Conservation (phyloP, 441 rosid genomes). For the Euphorbia schlechtendalii region DNA sequence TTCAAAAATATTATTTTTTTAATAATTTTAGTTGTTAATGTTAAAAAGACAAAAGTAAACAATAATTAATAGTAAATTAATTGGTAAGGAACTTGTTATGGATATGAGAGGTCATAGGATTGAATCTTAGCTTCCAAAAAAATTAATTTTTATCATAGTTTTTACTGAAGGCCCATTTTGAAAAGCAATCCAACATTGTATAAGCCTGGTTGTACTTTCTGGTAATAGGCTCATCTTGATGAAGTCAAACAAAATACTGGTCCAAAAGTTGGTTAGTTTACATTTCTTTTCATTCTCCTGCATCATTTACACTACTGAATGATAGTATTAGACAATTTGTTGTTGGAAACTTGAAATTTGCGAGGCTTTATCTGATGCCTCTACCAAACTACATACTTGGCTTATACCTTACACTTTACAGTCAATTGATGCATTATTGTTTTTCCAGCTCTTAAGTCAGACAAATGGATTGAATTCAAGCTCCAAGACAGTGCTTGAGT, state of each 20-base stretch:
- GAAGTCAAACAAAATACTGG: constrained; percentile 46
- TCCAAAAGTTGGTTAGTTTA: constrained; percentile 62
- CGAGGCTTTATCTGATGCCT: not conserved
- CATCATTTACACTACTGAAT: too few relatives aligned
- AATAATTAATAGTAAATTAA: too few relatives aligned
- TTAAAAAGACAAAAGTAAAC: too few relatives aligned
- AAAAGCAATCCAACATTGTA: too few relatives aligned
- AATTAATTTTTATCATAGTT: too few relatives aligned
- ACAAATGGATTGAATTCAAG: constrained; percentile 95
- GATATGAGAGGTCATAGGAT: too few relatives aligned
- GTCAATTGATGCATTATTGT: constrained; percentile 15
- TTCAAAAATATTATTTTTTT: too few relatives aligned
- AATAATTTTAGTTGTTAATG: too few relatives aligned
- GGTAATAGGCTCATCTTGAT: constrained; percentile 85
- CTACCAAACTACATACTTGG: not conserved
- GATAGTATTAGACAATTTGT: not conserved
- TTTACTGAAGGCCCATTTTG: too few relatives aligned
- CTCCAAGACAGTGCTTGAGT: constrained; percentile 91
- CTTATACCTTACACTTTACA: not conserved
- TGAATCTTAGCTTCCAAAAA: too few relatives aligned
- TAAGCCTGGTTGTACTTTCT: too few relatives aligned
- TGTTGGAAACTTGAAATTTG: not conserved
- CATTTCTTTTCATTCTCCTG: constrained; percentile 5
- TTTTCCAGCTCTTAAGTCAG: constrained; percentile 70
- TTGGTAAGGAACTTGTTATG: too few relatives aligned